Evolutionary conservation across 176 grass and related monocot genomes (phyloP), one percentile per base, ranked within the genome.

Genomic region (Zoysia japonica): DNA sequence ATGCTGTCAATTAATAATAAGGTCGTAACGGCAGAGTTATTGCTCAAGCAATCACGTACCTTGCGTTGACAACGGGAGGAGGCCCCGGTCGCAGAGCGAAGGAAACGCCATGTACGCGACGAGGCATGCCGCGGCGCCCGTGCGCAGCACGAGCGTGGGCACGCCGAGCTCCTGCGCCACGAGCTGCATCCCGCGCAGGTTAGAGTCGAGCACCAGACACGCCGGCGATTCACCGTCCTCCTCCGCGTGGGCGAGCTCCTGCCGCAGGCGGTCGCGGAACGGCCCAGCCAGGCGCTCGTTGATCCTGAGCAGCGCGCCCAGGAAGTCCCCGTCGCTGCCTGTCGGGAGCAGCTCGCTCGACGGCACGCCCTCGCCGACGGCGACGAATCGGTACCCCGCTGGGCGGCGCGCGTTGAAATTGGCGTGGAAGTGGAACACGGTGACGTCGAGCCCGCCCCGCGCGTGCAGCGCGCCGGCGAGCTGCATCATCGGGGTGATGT

Each of bases 401-500:
- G 83, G 72, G 44, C 38, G 59, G 71, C 56, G 38, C 42, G 48
- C 73, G 79, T 64, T 69, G 78, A 79, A 83, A 61, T 49, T 12
- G 36, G 50, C 47, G 79, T 83, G 84, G 74, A 90, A 78, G 79
- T 83, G 84, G 74, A 90, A 78, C 38, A 90, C 38, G 49, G 88
- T 87, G 74, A 90, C 2, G 61, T 3, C 74, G n/a, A 90, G 67
- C n/a, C 79, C 84, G 36, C 61, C 55, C 0, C 46, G 71, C 20
- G 73, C 46, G 61, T 56, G 68, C 16, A 90, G 84, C 37, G 35
- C 49, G 11, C 53, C 74, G 20, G 83, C 88, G 10, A 90, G 79
- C 65, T 87, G 79, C 20, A 90, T 47, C 88, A 90, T 90, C 47
- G 88, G 88, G 74, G 9, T 90, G 38, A 83, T 46, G 51, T 90